Conservation (phyloP, 805 yeast genomes). For the Saccharomycopsis sp. region DNA sequence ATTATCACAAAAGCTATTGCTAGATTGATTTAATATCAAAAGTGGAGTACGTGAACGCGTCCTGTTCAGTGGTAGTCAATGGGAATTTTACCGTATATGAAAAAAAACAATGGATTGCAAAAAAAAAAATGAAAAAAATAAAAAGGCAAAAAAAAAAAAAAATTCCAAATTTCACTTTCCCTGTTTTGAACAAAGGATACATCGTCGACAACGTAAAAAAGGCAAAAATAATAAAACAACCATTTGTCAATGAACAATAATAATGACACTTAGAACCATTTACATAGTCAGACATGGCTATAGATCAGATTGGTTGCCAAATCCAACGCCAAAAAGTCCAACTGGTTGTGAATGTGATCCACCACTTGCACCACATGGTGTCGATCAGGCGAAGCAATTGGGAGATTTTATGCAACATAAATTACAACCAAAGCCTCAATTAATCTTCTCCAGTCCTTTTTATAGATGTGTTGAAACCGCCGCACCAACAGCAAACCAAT, state of each 20-base stretch:
- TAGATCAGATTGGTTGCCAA: slow-evolving; percentile 56
- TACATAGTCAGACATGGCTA: slow-evolving; percentile 60
- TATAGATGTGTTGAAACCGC: slow-evolving; percentile 85
- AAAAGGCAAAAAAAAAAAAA: too few relatives aligned
- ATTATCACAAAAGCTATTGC: too few relatives aligned
- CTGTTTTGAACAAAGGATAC: too few relatives aligned
- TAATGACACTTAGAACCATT: slow-evolving; percentile 19
- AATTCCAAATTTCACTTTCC: too few relatives aligned
- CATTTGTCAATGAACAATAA: background rate
- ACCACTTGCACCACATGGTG: slow-evolving; percentile 81
- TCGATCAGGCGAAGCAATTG: slow-evolving; percentile 77
- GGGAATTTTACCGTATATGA: too few relatives aligned
- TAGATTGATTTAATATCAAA: too few relatives aligned
- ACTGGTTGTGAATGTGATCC: slow-evolving; percentile 91
- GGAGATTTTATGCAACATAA: slow-evolving; percentile 38
- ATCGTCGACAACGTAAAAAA: too few relatives aligned
- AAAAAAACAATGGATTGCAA: too few relatives aligned
- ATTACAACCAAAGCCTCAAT: slow-evolving; percentile 49
- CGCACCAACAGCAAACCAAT: slow-evolving; percentile 53
- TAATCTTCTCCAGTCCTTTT: slow-evolving; percentile 76
- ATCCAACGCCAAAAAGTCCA: slow-evolving; percentile 74
- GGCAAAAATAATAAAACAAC: too few relatives aligned
- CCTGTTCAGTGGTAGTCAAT: too few relatives aligned
- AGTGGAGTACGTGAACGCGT: too few relatives aligned
- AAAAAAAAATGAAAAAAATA: too few relatives aligned